phyloP scores from a whole-genome alignment of 306 rosid genomes.

The Fagus crenata region DNA sequence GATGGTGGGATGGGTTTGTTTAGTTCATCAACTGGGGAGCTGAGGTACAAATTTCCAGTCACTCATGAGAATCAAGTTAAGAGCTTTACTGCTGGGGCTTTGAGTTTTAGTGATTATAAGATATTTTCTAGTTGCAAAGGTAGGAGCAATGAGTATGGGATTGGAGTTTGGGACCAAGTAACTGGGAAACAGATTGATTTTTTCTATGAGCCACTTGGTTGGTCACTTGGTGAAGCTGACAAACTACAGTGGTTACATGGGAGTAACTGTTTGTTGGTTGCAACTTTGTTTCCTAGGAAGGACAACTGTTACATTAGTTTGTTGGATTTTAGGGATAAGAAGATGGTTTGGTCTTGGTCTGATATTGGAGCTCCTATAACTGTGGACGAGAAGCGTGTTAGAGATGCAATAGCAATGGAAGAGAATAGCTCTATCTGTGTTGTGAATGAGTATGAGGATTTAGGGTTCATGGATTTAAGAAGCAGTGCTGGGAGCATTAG shows the following conservation, averaged over 20 bases:
- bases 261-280: constrained; percentile 71
- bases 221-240: constrained; percentile 98
- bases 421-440: constrained; percentile 76
- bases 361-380: constrained; percentile 62
- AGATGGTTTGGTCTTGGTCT: constrained; percentile 94
- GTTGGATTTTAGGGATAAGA: constrained; percentile 81
- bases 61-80: constrained; percentile 71
- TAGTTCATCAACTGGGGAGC: constrained; percentile 63
- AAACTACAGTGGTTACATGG: constrained; percentile 82
- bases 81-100: constrained; percentile 93
- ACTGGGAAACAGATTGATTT: constrained; percentile 83
- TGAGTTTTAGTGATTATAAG: constrained; percentile 78
- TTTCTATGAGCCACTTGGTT: constrained; percentile 74
- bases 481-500: constrained; percentile 57
- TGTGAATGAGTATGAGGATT: constrained; percentile 88
- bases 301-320: constrained; percentile 88
- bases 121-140: constrained; percentile 87
- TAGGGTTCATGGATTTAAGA: constrained; percentile 90
- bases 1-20: constrained; percentile 91
- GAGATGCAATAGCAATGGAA: constrained; percentile 94
- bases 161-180: constrained; percentile 93
- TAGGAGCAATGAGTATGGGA: constrained; percentile 85
- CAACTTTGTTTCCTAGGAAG: constrained; percentile 86
- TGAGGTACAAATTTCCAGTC: constrained; percentile 78
- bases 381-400: constrained; percentile 71